Conservation (phyloP, 2,329 filamentous ascomycete species). For the Ophiobolus disseminans region DNA sequence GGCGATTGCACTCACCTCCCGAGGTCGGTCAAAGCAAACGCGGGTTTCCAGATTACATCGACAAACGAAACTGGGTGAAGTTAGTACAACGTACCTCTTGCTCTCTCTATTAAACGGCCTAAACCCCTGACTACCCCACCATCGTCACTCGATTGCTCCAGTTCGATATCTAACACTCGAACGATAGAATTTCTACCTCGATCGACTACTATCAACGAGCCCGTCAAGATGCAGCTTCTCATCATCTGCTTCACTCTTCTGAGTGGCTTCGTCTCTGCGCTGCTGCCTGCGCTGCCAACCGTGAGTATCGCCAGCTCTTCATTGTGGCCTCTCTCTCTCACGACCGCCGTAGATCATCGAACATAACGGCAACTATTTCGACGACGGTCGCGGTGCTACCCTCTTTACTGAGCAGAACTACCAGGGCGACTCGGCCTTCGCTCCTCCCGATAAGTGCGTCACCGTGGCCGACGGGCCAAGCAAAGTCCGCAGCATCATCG, state of each 20-base stretch:
- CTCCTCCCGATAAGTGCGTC: constrained; percentile 20
- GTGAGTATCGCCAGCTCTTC: neutral
- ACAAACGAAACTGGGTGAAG: too few species aligned
- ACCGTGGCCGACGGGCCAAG: constrained; percentile 21
- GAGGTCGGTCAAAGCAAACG: neutral
- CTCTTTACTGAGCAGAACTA: constrained; percentile 14
- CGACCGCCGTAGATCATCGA: too few species aligned
- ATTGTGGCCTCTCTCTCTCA: too few species aligned
- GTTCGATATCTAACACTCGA: neutral
- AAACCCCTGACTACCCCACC: too few species aligned
- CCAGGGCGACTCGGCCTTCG: constrained; percentile 11
- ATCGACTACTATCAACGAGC: neutral
- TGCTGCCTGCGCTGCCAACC: constrained; percentile 10
- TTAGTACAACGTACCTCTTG: too few species aligned
- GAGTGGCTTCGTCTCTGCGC: constrained; percentile 13
- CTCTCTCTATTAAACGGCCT: too few species aligned
- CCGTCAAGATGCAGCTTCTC: constrained; percentile 18
- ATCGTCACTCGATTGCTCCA: neutral
- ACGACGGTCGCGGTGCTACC: constrained; percentile 17
- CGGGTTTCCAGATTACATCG: neutral
- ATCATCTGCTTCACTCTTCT: constrained; percentile 15
- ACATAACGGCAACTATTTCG: neutral
- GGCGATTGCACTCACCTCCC: neutral
- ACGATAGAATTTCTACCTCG: neutral
- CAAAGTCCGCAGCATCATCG: constrained; percentile 20